Base-by-base conservation (phyloP, 306 rosid species). In the Castanea crenata region DNA sequence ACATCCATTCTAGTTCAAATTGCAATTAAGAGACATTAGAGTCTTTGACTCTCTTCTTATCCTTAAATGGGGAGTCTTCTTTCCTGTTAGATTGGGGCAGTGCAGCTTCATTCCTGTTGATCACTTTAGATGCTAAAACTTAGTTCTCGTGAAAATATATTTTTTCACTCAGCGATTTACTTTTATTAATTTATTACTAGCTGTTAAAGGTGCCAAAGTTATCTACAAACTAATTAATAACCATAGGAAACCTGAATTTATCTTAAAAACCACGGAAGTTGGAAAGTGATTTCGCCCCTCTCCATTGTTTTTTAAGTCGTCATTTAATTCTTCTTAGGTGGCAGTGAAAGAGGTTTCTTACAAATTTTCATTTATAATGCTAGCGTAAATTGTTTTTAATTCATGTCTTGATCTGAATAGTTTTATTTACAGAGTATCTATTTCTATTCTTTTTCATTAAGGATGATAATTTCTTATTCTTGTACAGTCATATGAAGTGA, bases 401-500 rank as follows among this genome's bases (percentile, higher is more conserved):
- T 27, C 0, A 5, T 32, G n/a, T 14, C 55, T 64, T 44, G 51
- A 32, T 6, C 19, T 49, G 27, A 16, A 62, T 34, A 52, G 34
- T n/a, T 35, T 35, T 80, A 16, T 29, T 35, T 80, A 21, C 21
- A 4, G 59, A n/a, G 79, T 64, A 74, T 41, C 51, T 76, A 73
- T 74, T 51, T 2, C 31, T 32, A 8, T 74, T 9, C 3, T 76
- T 69, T 58, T 71, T 41, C 7, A 79, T 65, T 27, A 73, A 57
- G 71, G 69, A 79, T 79, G 78, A 29, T 73, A 52, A 46, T 69
- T 18, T 41, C 13, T 57, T 79, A 44, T 82, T 68, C 63, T 74
- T 84, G 67, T 70, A 84, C 81, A 93, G 99, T 84, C 91, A 21
- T 94, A 91, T 74, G 91, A 86, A 77, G 82, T 76, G 79, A 94